Base-by-base conservation (phyloP, 2,329 filamentous ascomycete genomes). In the Dactylellina cionopaga region DNA sequence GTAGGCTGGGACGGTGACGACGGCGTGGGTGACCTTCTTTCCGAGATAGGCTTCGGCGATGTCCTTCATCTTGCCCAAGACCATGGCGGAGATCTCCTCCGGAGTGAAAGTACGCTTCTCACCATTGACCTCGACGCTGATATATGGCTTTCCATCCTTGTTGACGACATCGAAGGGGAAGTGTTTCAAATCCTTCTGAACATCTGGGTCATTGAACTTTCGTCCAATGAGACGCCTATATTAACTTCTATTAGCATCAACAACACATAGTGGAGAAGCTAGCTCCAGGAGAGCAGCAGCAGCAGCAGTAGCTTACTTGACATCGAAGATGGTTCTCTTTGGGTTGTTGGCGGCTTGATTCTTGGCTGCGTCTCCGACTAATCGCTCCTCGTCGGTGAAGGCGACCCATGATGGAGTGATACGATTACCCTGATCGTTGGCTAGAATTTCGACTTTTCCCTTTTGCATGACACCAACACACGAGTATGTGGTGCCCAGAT, bases 341-440 rank as follows among this genome's bases (percentile, higher is more conserved):
- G 91, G 91, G 86, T 94, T 94, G 64, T 88, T 83, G 75, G 91
- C 89, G 80, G 91, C 92, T 86, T 96, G 92, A 85, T 96, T 96
- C 89, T 96, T 96, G 79, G 92, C 92, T 79, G 95, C 92, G 83
- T 99, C 95, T 86, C 95, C 95, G 77, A 99, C 92, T 77, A 99
- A 86, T 80, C 95, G 90, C 84, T 98, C 95, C 76, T 97, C 92
- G 79, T 98, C 93, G 82, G 92, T 98, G 83, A 96, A 96, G 79
- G 92, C 92, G 80, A 96, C 92, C 83, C 95, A 96, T 76, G 92
- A 96, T 63, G 92, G 92, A 78, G 92, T 96, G 78, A 96, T 96
- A 85, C 92, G 91, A 88, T 96, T 92, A 86, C 92, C 92, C 86
- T 96, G 92, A 83, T 96, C 92, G 85, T 96, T 96, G 83, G 92